Evolutionary conservation across 2,329 filamentous ascomycete genomes (phyloP).

Genomic region (Monosporascus sp.): DNA sequence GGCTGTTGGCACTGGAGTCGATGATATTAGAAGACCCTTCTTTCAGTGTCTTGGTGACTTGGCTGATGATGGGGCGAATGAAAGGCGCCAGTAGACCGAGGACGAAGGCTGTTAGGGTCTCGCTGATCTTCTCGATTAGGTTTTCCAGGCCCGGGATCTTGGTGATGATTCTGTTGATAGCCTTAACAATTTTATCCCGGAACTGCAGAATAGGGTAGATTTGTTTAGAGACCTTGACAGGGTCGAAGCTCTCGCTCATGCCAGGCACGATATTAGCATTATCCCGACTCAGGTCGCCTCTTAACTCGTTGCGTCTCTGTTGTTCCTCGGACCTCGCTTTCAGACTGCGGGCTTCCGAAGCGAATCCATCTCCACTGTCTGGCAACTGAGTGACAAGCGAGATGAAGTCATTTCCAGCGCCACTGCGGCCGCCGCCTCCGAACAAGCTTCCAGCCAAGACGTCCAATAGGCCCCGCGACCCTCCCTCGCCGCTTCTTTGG

Average conservation of each 20-base stretch:
- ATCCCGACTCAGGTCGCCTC: conserved; percentile 31
- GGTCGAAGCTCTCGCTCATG: conserved; percentile 72
- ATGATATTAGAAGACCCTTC: conserved; percentile 72
- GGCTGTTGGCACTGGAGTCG: conserved; percentile 63
- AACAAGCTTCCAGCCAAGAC: conserved; percentile 2
- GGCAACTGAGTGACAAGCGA: conserved; percentile 73
- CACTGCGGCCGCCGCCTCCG: conserved; percentile 38
- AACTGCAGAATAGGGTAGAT: conserved; percentile 96
- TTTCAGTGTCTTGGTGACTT: conserved; percentile 79
- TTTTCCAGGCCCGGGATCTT: conserved; percentile 89
- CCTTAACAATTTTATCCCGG: conserved; percentile 86
- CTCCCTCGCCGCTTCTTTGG: conserved; percentile 29
- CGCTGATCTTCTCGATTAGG: conserved; percentile 88
- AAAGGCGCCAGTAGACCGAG: conserved; percentile 88
- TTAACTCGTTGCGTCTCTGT: conserved; percentile 39
- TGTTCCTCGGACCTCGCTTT: conserved; percentile 61
- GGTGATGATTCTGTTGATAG: conserved; percentile 77
- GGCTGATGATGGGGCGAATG: conserved; percentile 83
- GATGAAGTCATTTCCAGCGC: conserved; percentile 55
- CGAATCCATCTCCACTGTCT: conserved; percentile 59
- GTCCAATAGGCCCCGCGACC: not conserved
- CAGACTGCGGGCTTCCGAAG: conserved; percentile 59
- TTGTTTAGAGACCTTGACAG: conserved; percentile 67
- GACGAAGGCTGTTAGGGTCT: conserved; percentile 87
- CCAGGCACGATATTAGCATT: conserved; percentile 62